Percentiles rank a stretch among this genome's conserved stretches.
Evolutionary conservation across 805 yeast genomes (phyloP).

Genomic region (Ogataea chonburiensis): DNA sequence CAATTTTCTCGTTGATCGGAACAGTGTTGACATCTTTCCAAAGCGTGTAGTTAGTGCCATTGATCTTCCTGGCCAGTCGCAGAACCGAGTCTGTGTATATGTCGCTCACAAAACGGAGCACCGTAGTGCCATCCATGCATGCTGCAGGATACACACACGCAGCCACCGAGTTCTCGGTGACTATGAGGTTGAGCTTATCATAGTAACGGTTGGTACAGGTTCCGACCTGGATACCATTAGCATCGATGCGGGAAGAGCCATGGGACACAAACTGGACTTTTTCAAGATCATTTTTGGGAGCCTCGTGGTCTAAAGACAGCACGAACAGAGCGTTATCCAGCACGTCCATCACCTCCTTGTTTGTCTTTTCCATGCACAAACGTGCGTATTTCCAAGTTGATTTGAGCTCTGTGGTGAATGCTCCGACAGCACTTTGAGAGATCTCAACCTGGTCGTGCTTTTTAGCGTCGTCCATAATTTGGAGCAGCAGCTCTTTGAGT

Average conservation of each 20-base stretch:
- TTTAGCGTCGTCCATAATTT: conserved; percentile 41
- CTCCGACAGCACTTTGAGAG: conserved; percentile 48
- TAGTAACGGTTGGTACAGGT: conserved; percentile 61
- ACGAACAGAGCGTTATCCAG: conserved; percentile 54
- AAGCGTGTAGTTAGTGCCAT: conserved; percentile 54
- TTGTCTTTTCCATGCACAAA: conserved; percentile 39
- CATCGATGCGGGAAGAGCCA: conserved; percentile 47
- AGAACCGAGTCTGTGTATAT: conserved; percentile 57
- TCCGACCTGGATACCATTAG: conserved; percentile 51
- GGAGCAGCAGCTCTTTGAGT: conserved; percentile 42
- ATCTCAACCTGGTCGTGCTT: conserved; percentile 37
- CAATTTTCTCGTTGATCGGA: conserved; percentile 31
- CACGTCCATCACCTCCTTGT: conserved; percentile 34
- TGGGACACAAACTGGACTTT: conserved; percentile 50
- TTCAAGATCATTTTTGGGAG: conserved; percentile 47
- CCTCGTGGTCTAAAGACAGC: conserved; percentile 47
- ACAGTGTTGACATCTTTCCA: conserved; percentile 45
- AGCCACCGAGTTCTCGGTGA: conserved; percentile 55
- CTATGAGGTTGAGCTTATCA: conserved; percentile 54
- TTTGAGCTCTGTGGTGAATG: conserved; percentile 54
- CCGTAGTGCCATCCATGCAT: conserved; percentile 58
- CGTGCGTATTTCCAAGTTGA: conserved; percentile 49
- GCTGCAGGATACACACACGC: conserved; percentile 61
- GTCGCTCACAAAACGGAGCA: conserved; percentile 54
- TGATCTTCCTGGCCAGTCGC: conserved; percentile 55